phyloP scores from a whole-genome alignment of 345 rosid species.

The Carallia brachiata region DNA sequence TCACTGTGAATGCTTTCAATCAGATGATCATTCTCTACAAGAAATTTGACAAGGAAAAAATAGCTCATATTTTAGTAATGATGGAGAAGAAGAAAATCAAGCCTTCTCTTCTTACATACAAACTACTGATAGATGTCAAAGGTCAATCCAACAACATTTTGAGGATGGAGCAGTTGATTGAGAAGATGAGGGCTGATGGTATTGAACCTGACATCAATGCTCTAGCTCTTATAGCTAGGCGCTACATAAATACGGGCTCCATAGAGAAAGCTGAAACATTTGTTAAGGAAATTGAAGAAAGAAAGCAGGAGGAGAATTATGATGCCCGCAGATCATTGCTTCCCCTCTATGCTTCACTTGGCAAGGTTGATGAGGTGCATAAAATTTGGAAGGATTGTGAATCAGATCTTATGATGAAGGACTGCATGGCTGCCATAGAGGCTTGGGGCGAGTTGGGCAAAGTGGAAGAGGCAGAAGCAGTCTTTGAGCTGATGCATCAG shows the following conservation, averaged over 20 bases:
- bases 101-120: conserved; percentile 20
- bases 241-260: conserved; percentile 11
- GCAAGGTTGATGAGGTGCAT: conserved; percentile 16
- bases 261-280: conserved; percentile 13
- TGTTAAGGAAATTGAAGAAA: conserved; percentile 19
- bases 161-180: conserved; percentile 18
- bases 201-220: conserved; percentile 14
- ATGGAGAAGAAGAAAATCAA: conserved; percentile 16
- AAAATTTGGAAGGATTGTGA: conserved; percentile 22
- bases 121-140: conserved; percentile 14
- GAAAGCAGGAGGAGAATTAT: background rate
- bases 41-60: conserved; percentile 9
- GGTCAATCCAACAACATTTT: conserved; percentile 14
- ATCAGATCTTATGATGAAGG: conserved; percentile 7
- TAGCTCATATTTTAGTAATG: conserved; percentile 5
- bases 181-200: conserved; percentile 20
- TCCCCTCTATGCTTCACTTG: conserved; percentile 20
- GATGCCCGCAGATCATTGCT: conserved; percentile 13
- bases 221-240: conserved; percentile 10
- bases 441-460: conserved; percentile 25
- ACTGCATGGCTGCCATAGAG: conserved; percentile 19
- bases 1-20: conserved; percentile 13
- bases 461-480: conserved; percentile 23
- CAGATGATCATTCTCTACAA: conserved; percentile 23
- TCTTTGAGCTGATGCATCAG: conserved; percentile 10